Evolutionary conservation across 140 eudicot genomes (phyloP), one percentile per base, ranked within the genome.

Genomic region (Anethum foeniculum): DNA sequence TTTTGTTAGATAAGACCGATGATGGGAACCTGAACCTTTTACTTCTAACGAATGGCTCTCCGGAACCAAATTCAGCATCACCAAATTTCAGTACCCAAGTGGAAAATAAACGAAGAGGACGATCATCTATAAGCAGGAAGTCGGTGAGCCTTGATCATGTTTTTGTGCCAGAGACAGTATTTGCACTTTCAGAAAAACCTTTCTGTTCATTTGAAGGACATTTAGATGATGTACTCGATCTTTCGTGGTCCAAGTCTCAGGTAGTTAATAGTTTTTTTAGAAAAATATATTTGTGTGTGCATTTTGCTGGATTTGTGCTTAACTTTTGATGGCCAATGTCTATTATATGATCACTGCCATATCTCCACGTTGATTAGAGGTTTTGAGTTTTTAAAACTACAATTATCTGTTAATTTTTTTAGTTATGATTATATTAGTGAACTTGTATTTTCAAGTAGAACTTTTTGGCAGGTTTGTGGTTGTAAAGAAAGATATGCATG

Each of bases 171-270:
- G 97, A 95, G 86, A 83, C 93, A 0, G 83, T 92, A 16, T 95
- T 95, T 83, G 91, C 97, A 27, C 94, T 95, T 58, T 88, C 92
- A 19, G 99, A 95, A 67, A 95, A 90, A 83, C 99, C 99, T 11
- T 38, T 90, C 23, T 95, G 97, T 85, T 95, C 99, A 56, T 92
- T 95, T 54, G 82, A 77, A 73, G 99, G 99, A 27, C 99, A 95
- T 86, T 80, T 85, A 51, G 91, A 90, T 82, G 97, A 90, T 78
- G 97, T 95, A 76, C 96, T 95, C 74, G 97, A 95, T 77, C 86
- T 95, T 25, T 95, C 99, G 14, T 95, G 99, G 99, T 95, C 99
- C 72, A 95, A 95, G 86, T 89, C 99, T 83, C 96, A 95, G 97
- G 99, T 95, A 87, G 93, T 69, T 62, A 34, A 27, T 76, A 36